Conservation (phyloP, 1,139 yeast genomes). For the Arxiozyma slooffiae region DNA sequence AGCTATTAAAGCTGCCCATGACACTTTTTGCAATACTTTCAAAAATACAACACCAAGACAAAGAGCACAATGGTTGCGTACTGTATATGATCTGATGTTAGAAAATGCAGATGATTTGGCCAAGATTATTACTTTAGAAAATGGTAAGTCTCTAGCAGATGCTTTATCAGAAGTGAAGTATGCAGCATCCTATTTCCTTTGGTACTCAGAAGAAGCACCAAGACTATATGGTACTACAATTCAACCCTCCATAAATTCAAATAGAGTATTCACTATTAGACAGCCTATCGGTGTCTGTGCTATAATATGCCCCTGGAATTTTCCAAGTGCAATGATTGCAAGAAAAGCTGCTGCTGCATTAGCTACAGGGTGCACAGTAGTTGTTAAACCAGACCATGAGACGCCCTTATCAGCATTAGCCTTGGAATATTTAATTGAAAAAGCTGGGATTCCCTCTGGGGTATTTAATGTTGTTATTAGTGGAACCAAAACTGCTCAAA, state of each 20-base stretch:
- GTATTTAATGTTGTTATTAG: slow-evolving; percentile 62
- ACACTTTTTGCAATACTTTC: slow-evolving; percentile 46
- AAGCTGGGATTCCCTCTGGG: slow-evolving; percentile 87
- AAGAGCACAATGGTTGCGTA: slow-evolving; percentile 56
- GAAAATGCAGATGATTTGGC: slow-evolving; percentile 70
- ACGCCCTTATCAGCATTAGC: slow-evolving; percentile 87
- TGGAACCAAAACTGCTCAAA: slow-evolving; percentile 41
- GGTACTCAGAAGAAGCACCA: slow-evolving; percentile 85
- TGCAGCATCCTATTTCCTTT: slow-evolving; percentile 72
- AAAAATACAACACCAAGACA: slow-evolving; percentile 53
- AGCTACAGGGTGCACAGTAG: slow-evolving; percentile 89
- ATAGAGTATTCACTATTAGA: slow-evolving; percentile 55
- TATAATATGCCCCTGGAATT: slow-evolving; percentile 90
- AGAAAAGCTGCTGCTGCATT: slow-evolving; percentile 85
- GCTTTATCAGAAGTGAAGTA: slow-evolving; percentile 68
- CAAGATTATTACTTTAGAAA: slow-evolving; percentile 62
- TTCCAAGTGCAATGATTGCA: slow-evolving; percentile 90
- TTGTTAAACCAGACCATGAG: slow-evolving; percentile 81
- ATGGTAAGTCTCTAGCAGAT: slow-evolving; percentile 73
- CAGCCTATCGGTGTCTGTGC: slow-evolving; percentile 91
- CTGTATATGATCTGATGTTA: slow-evolving; percentile 50
- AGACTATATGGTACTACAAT: slow-evolving; percentile 64
- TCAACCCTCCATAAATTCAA: slow-evolving; percentile 48
- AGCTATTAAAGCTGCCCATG: slow-evolving; percentile 54
- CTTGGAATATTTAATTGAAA: slow-evolving; percentile 55